These are phyloP conservation scores for Mycena epipterygia DNA, from an alignment of 768 basidiomycete species.

Conservation along the genomic window DNA sequence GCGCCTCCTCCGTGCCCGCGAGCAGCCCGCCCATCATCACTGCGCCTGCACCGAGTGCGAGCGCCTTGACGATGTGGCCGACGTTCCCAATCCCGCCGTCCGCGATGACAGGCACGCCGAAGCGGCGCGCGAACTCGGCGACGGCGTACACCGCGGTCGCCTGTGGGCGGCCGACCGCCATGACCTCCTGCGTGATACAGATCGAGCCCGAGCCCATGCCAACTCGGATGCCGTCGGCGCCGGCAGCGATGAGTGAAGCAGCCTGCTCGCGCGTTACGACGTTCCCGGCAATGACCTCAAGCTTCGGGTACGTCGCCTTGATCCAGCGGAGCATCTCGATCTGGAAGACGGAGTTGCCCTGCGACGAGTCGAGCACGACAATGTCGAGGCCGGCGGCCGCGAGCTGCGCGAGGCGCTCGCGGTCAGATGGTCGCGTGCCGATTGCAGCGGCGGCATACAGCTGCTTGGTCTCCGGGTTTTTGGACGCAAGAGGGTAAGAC, in stretches of 20 bases:
- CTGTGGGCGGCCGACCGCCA: slow-evolving; percentile 98
- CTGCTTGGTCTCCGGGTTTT: slow-evolving; percentile 92
- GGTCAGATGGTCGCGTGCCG: slow-evolving; percentile 92
- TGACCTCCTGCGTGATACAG: slow-evolving; percentile 99
- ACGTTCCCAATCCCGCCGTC: slow-evolving; percentile 97
- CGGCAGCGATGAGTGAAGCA: slow-evolving; percentile 91
- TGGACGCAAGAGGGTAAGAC: slow-evolving; percentile 94
- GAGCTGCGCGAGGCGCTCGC: slow-evolving; percentile 86
- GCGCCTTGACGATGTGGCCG: slow-evolving; percentile 97
- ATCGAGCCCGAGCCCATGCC: slow-evolving; percentile 99
- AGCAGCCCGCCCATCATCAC: slow-evolving; percentile 99
- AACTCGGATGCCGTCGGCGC: slow-evolving; percentile 94
- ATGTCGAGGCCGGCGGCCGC: slow-evolving; percentile 97
- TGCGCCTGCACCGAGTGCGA: slow-evolving; percentile 92
- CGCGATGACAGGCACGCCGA: slow-evolving; percentile 96
- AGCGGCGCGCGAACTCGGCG: slow-evolving; percentile 91
- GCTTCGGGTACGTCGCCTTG: slow-evolving; percentile 84
- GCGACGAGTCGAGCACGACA: slow-evolving; percentile 94
- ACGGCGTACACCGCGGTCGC: slow-evolving; percentile 99
- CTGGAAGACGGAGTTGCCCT: slow-evolving; percentile 96
- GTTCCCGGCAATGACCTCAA: slow-evolving; percentile 97
- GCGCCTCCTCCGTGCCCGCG: slow-evolving; percentile 96
- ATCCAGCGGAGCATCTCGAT: slow-evolving; percentile 96
- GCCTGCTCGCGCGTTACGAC: slow-evolving; percentile 99
- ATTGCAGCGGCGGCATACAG: slow-evolving; percentile 96